Base-by-base conservation (phyloP, 257 asterid genomes). In the Solanum tacnaense region DNA sequence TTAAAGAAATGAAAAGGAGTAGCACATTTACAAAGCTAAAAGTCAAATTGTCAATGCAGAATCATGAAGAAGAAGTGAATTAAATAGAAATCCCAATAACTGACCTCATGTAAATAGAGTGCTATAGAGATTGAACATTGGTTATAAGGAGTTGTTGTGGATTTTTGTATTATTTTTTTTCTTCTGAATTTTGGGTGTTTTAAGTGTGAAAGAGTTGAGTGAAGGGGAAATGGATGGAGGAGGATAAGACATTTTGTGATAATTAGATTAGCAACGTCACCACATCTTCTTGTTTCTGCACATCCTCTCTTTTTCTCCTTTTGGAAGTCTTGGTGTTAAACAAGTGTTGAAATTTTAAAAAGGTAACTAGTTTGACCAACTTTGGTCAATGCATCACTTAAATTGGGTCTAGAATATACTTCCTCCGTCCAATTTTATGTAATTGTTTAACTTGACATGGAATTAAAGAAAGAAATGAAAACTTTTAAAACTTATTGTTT, bases 181-280 rank as follows among this genome's bases (percentile, higher is more conserved):
- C 9, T 52, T 52, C 39, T 81, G 27, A 46, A 81, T 81, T 81
- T 46, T 35, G 68, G 70, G n/a, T 13, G 31, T 23, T 15, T 38
- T 56, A 75, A 38, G 58, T 75, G 83, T 35, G 27, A 34, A 46
- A 18, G 9, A 73, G 86, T 41, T 35, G 86, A 78, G 86, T 8
- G 76, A 87, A 36, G 60, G 52, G 58, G 31, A 46, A 73, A 38
- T 81, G 95, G 94, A 73, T 73, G 81, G 18, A 73, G 46, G 29
- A 34, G 81, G 81, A 93, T 93, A 93, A 92, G 93, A 71, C 67
- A 86, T 74, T 89, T 74, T 91, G 93, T 90, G 93, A 91, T 89
- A 44, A 21, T 84, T 34, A 90, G 52, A 84, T 89, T 81, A 88
- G 93, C 92, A 89, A 91, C 93, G 92, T 91, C 89, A 29, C 84